Base-by-base conservation (phyloP, 331 rosid species). In the Rhamnella rubrinervis region DNA sequence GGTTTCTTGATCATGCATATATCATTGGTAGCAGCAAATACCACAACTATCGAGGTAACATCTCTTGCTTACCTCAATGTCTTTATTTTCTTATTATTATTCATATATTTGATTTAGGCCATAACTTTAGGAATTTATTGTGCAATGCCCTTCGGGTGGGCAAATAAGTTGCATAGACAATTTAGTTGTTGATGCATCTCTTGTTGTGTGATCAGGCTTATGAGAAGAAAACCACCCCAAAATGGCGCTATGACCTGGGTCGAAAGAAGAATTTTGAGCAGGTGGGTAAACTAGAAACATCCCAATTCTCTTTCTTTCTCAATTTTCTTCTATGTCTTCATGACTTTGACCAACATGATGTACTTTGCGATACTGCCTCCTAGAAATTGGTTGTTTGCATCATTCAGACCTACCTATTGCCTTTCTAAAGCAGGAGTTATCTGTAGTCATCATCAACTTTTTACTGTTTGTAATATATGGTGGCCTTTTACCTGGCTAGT, bases 231-330 rank as follows among this genome's bases (percentile, higher is more conserved):
- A 87, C 90, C 28, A 80, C 96, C 65, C 90, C 93, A 37, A 91
- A 95, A 82, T 95, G 99, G 99, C 96, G 93, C 44, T 95, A 89
- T 66, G 97, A 95, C 76, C 99, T 95, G 65, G 97, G 99, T 59
- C 95, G 93, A 35, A 85, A 90, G 58, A 95, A 83, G 84, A 95
- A 95, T 76, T 95, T 91, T 68, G 99, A 95, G 73, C 99, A 95
- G 99, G 99, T 95, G 12, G 25, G 87, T 79, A 17, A 57, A 23
- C 56, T 65, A 1, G 9, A 7, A 53, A n/a, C 13, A 53, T 53
- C 20, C 25, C 25, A 21, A 21, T 12, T 53, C 19, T 18, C 19
- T 53, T 53, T 40, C n/a, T 38, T 21, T 39, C 10, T 11, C 8
- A 21, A 4, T 3, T 13, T 41, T 4, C 15, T 9, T 25, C 13